Percentiles rank a stretch among this genome's conserved stretches.
Evolutionary conservation across 805 yeast species (phyloP).

Genomic region (Yarrowia sp.): DNA sequence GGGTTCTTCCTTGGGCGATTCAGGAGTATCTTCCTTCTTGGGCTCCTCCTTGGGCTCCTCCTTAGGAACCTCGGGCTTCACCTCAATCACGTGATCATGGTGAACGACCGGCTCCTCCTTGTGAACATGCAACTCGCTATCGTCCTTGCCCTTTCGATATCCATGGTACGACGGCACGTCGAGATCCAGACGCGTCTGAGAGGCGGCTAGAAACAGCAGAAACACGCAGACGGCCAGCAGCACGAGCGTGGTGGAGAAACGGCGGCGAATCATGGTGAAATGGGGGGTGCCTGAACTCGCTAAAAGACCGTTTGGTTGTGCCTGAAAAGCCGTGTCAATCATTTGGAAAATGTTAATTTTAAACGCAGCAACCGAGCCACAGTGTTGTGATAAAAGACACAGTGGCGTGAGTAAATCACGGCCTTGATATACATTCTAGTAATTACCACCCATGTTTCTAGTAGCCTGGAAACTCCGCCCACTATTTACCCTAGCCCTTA

Average conservation of each 20-base stretch:
- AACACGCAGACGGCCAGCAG: neutral
- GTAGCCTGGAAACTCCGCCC: no score
- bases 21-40: constrained; percentile 30
- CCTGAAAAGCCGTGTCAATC: neutral
- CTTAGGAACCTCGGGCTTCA: neutral
- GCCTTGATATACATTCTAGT: no score
- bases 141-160: neutral
- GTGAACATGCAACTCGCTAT: neutral
- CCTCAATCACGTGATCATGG: neutral
- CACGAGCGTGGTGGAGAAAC: neutral
- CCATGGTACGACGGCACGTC: constrained; percentile 7
- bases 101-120: neutral
- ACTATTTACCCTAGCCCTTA: no score
- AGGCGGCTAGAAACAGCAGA: constrained; percentile 9
- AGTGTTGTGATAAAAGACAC: no score
- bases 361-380: no score
- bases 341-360: neutral
- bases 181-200: constrained; percentile 4
- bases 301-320: neutral
- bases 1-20: constrained; percentile 33
- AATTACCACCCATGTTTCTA: no score
- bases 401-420: no score
- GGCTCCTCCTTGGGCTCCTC: constrained; percentile 30
- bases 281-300: neutral
- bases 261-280: neutral